These are phyloP conservation scores for Epicoccum nigrum DNA, from an alignment of 2,329 filamentous ascomycete genomes.

Conservation along the genomic window DNA sequence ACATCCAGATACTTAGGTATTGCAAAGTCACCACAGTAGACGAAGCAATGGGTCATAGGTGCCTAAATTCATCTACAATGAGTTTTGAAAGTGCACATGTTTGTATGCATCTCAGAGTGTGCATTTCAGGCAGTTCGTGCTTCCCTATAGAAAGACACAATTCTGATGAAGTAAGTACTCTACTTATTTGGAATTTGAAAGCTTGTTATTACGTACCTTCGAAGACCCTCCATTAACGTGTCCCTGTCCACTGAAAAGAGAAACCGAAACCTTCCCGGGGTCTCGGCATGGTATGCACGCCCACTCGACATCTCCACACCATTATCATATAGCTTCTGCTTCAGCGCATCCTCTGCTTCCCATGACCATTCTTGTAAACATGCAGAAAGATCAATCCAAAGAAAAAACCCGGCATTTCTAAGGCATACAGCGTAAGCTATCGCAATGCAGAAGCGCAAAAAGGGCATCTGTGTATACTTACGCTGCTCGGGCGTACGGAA, in stretches of 20 bases:
- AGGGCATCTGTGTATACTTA: background rate
- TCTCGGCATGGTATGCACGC: background rate
- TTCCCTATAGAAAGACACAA: background rate
- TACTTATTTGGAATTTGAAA: background rate
- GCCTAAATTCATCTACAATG: too few relatives aligned
- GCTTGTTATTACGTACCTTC: background rate
- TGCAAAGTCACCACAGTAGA: background rate
- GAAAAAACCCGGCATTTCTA: background rate
- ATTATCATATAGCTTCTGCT: background rate
- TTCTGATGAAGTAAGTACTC: background rate
- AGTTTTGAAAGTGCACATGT: too few relatives aligned
- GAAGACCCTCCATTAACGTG: background rate
- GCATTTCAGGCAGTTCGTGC: too few relatives aligned
- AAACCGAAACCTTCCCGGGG: background rate
- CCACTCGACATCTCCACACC: background rate
- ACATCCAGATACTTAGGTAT: background rate
- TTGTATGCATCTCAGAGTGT: too few relatives aligned
- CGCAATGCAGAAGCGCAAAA: too few relatives aligned
- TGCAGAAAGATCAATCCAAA: background rate
- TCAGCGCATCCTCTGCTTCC: background rate
- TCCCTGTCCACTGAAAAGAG: background rate
- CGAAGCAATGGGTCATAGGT: too few relatives aligned
- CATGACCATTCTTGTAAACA: background rate
- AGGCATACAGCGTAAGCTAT: background rate
- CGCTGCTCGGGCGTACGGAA: background rate